phyloP scores from a whole-genome alignment of 805 yeast genomes.

The Grigorovia humatica region DNA sequence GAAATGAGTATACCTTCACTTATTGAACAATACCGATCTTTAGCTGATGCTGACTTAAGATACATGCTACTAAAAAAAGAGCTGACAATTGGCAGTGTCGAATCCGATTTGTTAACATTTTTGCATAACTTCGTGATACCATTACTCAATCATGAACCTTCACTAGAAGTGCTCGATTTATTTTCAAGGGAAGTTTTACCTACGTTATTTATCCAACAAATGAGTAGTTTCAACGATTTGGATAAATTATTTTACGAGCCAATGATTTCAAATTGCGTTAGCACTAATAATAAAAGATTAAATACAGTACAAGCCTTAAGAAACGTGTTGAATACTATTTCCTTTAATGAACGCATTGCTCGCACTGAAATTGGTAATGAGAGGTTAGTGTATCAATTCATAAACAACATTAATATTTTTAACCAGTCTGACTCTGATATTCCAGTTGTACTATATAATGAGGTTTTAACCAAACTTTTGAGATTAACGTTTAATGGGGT shows the following conservation, averaged over 20 bases:
- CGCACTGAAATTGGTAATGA: not conserved
- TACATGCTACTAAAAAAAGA: conserved; percentile 75
- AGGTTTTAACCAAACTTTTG: conserved; percentile 4
- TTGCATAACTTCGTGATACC: conserved; percentile 39
- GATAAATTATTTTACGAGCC: conserved; percentile 1
- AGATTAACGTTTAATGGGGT: conserved; percentile 6
- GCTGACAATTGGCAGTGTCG: conserved; percentile 65
- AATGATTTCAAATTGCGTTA: not conserved
- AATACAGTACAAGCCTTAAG: conserved; percentile 11
- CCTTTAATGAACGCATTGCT: conserved; percentile 4
- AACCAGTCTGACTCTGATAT: not conserved
- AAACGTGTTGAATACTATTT: conserved; percentile 8
- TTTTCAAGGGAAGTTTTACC: conserved; percentile 30
- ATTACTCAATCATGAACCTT: conserved; percentile 35
- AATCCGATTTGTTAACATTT: conserved; percentile 49
- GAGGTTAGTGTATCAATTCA: conserved; percentile 1
- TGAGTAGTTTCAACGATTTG: not conserved
- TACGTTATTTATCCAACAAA: not conserved
- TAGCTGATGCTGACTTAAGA: conserved; percentile 21
- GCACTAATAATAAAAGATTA: not conserved
- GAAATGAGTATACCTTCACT: conserved; percentile 5
- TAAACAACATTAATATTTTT: not conserved
- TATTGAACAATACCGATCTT: conserved; percentile 11
- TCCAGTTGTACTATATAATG: conserved; percentile 1
- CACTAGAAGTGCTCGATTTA: conserved; percentile 35